phyloP scores from a whole-genome alignment of 208 protist genomes.

The Balamuthia mandrillaris region DNA sequence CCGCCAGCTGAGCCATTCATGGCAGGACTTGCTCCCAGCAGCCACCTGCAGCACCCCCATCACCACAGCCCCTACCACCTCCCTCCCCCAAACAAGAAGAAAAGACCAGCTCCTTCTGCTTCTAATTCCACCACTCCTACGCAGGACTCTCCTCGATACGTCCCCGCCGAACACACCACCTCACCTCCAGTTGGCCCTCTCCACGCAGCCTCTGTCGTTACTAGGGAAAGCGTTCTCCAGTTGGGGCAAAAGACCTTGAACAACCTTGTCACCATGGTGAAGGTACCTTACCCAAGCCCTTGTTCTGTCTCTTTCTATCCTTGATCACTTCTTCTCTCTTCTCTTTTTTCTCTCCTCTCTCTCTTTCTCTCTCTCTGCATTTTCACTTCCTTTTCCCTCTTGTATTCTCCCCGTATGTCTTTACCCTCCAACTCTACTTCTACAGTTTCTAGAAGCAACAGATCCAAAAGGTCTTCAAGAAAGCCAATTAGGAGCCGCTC shows the following conservation, averaged over 20 bases:
- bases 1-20: too few species aligned
- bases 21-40: too few species aligned
- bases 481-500: slow-evolving; percentile 5
- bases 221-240: slow-evolving; percentile 11
- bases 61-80: background rate
- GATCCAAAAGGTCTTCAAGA: background rate
- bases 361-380: background rate
- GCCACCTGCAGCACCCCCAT: background rate
- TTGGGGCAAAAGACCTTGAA: background rate
- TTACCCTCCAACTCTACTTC: too few species aligned
- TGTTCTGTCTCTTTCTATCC: background rate
- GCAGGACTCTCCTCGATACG: background rate
- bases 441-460: slow-evolving; percentile 11
- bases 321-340: background rate
- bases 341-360: background rate
- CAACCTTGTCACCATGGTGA: background rate
- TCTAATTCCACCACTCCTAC: background rate
- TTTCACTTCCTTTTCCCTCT: background rate
- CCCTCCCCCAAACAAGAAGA: background rate
- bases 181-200: background rate
- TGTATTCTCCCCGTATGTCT: background rate
- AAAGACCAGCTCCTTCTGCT: background rate
- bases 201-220: background rate
- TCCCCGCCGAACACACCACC: background rate
- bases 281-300: background rate